Conservation (phyloP, 495 filamentous ascomycete species). For the Aspergillus sparsus region DNA sequence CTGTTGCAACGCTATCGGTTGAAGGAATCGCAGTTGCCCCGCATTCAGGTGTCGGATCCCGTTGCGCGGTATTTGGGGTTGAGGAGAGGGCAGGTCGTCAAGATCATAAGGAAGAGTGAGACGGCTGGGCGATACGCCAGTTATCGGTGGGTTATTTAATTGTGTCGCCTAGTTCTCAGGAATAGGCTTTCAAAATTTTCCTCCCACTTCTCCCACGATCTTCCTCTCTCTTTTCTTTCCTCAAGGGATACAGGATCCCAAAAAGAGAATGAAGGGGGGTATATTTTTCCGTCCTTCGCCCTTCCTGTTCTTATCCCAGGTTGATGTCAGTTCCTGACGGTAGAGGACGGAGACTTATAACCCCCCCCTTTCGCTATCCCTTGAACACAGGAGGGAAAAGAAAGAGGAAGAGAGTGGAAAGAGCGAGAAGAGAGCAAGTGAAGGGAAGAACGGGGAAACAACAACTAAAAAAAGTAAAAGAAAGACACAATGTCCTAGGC, state of each 20-base stretch:
- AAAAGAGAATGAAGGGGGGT: not conserved
- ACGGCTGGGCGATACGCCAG: constrained; percentile 59
- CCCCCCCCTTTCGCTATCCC: not conserved
- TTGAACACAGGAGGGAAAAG: constrained; percentile 4
- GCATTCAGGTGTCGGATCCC: constrained; percentile 88
- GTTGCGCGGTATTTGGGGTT: constrained; percentile 90
- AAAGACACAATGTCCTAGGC: constrained; percentile 37
- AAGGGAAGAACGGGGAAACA: not conserved
- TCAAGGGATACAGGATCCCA: not conserved
- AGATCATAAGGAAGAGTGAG: constrained; percentile 87
- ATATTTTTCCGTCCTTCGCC: no score
- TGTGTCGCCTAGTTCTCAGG: not conserved
- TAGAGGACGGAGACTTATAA: no score
- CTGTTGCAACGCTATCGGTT: constrained; percentile 86
- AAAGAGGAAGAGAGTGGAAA: constrained; percentile 5
- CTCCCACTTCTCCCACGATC: not conserved
- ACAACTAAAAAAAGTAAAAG: constrained; percentile 25
- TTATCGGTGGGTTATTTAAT: constrained; percentile 65
- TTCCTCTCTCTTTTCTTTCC: no score
- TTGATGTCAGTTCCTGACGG: no score
- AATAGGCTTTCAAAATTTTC: not conserved
- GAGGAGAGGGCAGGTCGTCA: constrained; percentile 92
- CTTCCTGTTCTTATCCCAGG: no score
- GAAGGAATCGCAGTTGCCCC: constrained; percentile 94
- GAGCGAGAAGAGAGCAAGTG: not conserved